A percentile compares a stretch with the other conserved stretches of the same genome.
Conservation (phyloP, 257 asterid species). For the Craterostigma plantagineum region DNA sequence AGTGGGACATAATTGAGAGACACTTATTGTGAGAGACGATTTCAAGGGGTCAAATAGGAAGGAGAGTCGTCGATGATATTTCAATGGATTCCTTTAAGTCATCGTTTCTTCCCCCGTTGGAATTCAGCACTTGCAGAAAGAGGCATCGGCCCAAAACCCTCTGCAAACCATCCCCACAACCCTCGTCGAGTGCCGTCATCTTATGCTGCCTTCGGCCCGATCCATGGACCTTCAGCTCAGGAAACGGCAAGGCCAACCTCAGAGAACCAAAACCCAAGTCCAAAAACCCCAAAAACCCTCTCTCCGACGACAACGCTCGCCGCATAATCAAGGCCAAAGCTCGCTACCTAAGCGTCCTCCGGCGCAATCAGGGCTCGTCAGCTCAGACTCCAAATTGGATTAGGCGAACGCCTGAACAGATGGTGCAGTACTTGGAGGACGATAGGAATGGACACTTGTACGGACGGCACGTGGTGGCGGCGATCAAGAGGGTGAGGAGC, state of each 20-base stretch:
- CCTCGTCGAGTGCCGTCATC: constrained; percentile 12
- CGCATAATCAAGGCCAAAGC: constrained; percentile 89
- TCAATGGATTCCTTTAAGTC: too few relatives aligned
- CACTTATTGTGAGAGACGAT: too few relatives aligned
- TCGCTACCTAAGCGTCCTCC: constrained; percentile 47
- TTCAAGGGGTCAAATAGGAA: too few relatives aligned
- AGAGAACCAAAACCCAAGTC: constrained; percentile 61
- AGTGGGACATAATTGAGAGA: too few relatives aligned
- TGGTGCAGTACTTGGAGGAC: constrained; percentile 75
- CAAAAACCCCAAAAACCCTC: constrained; percentile 60
- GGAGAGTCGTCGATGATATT: too few relatives aligned
- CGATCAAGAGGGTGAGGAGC: constrained; percentile 69
- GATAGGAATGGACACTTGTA: constrained; percentile 78
- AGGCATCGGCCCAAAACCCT: not conserved
- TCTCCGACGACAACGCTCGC: constrained; percentile 83
- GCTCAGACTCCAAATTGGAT: constrained; percentile 88
- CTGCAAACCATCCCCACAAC: not conserved
- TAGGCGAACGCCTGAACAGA: constrained; percentile 78
- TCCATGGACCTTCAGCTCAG: constrained; percentile 84
- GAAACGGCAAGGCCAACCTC: constrained; percentile 27
- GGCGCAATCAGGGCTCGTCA: constrained; percentile 80
- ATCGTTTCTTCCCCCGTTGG: too few relatives aligned
- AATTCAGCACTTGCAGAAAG: not conserved
- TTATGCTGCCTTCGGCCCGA: constrained; percentile 53
- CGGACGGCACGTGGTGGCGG: constrained; percentile 82